A percentile compares a stretch with the other conserved stretches of the same genome.
Conservation (phyloP, 139 green algal species). For the Chlorella sp. region DNA sequence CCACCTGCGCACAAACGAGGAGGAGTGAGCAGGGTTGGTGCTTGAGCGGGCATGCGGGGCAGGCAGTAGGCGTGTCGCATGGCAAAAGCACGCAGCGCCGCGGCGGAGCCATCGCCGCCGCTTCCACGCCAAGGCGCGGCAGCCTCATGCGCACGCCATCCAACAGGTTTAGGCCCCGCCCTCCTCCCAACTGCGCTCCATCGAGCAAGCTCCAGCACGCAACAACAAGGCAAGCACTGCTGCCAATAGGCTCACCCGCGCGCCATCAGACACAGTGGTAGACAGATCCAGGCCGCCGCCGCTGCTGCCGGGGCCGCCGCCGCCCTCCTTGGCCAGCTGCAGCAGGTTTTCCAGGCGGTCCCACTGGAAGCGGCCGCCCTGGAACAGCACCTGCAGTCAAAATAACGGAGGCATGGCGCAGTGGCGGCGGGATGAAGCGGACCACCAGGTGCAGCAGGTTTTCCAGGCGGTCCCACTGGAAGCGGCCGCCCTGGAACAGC, state of each 20-base stretch:
- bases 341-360: no score
- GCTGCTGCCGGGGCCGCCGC: not conserved
- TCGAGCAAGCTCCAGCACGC: no score
- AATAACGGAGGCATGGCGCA: no score
- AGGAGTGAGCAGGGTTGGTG: not conserved
- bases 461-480: no score
- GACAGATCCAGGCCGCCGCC: conserved; percentile 81
- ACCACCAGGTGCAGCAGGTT: no score
- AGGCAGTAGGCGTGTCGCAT: not conserved
- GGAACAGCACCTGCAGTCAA: no score
- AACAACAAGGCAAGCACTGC: not conserved
- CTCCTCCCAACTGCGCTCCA: no score
- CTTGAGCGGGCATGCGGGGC: not conserved
- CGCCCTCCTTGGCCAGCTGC: conserved; percentile 63
- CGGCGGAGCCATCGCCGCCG: not conserved
- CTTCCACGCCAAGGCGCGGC: not conserved
- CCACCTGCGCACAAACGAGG: conserved; percentile 40
- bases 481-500: no score
- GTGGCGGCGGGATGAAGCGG: no score
- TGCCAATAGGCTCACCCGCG: conserved; percentile 10
- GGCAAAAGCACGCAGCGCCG: not conserved
- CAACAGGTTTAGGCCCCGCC: not conserved
- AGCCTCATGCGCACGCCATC: no score
- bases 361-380: no score
- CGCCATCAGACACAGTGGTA: conserved; percentile 83